Conservation (phyloP, 2,329 filamentous ascomycete species). For the Cytospora schulzeri region DNA sequence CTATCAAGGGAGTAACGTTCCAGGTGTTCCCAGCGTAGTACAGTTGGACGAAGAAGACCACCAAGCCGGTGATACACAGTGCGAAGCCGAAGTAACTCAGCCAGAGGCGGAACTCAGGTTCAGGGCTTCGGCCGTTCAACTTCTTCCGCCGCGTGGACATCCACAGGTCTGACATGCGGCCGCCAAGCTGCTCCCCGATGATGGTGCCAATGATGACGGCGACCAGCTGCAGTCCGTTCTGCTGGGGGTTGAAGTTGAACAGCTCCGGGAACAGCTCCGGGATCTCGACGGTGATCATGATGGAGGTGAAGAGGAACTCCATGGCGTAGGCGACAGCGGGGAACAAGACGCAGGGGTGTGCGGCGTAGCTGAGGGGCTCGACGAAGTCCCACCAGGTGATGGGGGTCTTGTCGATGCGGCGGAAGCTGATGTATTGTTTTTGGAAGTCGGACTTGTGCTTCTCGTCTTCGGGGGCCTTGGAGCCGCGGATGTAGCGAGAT, state of each 20-base stretch:
- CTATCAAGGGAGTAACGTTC: slow-evolving; percentile 59
- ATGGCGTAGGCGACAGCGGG: slow-evolving; percentile 57
- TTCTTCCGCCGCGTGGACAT: slow-evolving; percentile 43
- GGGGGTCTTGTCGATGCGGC: slow-evolving; percentile 55
- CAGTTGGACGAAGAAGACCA: slow-evolving; percentile 57
- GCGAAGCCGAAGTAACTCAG: slow-evolving; percentile 55
- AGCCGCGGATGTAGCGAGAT: slow-evolving; percentile 53
- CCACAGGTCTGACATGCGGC: slow-evolving; percentile 55
- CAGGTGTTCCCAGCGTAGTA: slow-evolving; percentile 49
- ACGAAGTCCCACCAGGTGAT: slow-evolving; percentile 53
- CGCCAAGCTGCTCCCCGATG: slow-evolving; percentile 61
- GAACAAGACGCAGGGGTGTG: slow-evolving; percentile 50
- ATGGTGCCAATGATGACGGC: slow-evolving; percentile 58
- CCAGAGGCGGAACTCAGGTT: slow-evolving; percentile 59
- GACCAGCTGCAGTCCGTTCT: slow-evolving; percentile 61
- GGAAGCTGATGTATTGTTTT: slow-evolving; percentile 46
- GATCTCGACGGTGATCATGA: slow-evolving; percentile 60
- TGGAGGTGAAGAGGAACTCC: slow-evolving; percentile 56
- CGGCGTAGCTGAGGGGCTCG: slow-evolving; percentile 47
- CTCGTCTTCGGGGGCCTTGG: slow-evolving; percentile 24
- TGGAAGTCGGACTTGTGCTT: slow-evolving; percentile 45
- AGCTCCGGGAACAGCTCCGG: slow-evolving; percentile 58
- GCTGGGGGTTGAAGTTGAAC: slow-evolving; percentile 59
- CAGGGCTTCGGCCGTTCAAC: slow-evolving; percentile 36
- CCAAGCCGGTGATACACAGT: slow-evolving; percentile 52